phyloP scores from a whole-genome alignment of 1,139 yeast genomes.

The Candida sp. region DNA sequence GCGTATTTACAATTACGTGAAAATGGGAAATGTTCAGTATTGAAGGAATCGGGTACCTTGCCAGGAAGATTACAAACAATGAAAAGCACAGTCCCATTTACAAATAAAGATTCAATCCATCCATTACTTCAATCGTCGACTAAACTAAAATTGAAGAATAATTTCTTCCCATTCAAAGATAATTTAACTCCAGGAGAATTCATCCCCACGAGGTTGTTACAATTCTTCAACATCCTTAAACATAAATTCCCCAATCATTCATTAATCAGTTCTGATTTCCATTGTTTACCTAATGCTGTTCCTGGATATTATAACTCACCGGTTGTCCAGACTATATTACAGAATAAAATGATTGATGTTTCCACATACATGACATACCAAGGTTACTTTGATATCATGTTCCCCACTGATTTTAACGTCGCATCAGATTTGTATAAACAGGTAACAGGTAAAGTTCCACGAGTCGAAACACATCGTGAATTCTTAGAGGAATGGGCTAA shows the following conservation, averaged over 20 bases:
- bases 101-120: slow-evolving; percentile 31
- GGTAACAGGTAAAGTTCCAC: slow-evolving; percentile 60
- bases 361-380: slow-evolving; percentile 78
- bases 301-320: slow-evolving; percentile 70
- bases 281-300: slow-evolving; percentile 57
- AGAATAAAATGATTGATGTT: slow-evolving; percentile 65
- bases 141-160: slow-evolving; percentile 27
- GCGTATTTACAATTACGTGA: slow-evolving; percentile 55
- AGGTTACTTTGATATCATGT: slow-evolving; percentile 84
- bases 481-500: slow-evolving; percentile 76
- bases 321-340: slow-evolving; percentile 77
- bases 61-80: slow-evolving; percentile 19
- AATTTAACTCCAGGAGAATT: slow-evolving; percentile 73
- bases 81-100: slow-evolving; percentile 29
- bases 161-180: slow-evolving; percentile 58
- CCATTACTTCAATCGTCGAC: slow-evolving; percentile 37
- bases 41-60: slow-evolving; percentile 18
- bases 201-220: slow-evolving; percentile 72
- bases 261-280: slow-evolving; percentile 70
- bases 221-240: slow-evolving; percentile 63
- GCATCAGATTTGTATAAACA: slow-evolving; percentile 61
- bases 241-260: slow-evolving; percentile 74
- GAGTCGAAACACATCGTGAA: slow-evolving; percentile 56
- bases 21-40: slow-evolving; percentile 34
- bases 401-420: slow-evolving; percentile 73